These are phyloP conservation scores for Balansia obtecta DNA, from an alignment of 2,329 filamentous ascomycete genomes.

Conservation along the genomic window DNA sequence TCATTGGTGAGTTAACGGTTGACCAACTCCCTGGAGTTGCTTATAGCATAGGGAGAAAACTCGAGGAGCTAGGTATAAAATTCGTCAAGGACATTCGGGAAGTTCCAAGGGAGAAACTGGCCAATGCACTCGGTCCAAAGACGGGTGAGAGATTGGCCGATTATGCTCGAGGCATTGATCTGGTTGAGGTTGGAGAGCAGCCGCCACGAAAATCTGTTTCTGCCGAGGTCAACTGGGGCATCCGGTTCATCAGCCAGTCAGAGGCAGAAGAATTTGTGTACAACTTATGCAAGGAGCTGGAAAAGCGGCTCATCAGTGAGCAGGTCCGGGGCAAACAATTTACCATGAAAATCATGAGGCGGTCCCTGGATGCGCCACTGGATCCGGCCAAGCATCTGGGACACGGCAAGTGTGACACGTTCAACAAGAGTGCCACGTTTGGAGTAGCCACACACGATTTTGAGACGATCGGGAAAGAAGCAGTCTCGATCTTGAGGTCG, in stretches of 20 bases:
- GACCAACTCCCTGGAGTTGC: slow-evolving; percentile 86
- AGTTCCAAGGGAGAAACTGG: slow-evolving; percentile 62
- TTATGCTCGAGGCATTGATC: slow-evolving; percentile 81
- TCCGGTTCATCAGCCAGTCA: slow-evolving; percentile 81
- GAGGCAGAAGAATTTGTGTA: slow-evolving; percentile 88
- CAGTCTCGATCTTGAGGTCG: slow-evolving; percentile 68
- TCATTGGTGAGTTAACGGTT: slow-evolving; percentile 67
- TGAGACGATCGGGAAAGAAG: slow-evolving; percentile 64
- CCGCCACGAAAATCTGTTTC: slow-evolving; percentile 86
- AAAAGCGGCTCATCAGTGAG: slow-evolving; percentile 69
- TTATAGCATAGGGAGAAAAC: slow-evolving; percentile 72
- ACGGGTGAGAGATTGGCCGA: slow-evolving; percentile 86
- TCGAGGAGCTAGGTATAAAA: slow-evolving; percentile 76
- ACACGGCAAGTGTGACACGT: slow-evolving; percentile 88
- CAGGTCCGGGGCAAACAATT: slow-evolving; percentile 77
- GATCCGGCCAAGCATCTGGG: slow-evolving; percentile 90
- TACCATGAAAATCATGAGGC: slow-evolving; percentile 89
- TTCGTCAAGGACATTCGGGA: slow-evolving; percentile 73
- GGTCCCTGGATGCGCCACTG: slow-evolving; percentile 72
- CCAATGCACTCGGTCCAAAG: slow-evolving; percentile 70
- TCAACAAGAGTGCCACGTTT: slow-evolving; percentile 76
- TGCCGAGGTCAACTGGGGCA: slow-evolving; percentile 96
- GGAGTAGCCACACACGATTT: slow-evolving; percentile 73
- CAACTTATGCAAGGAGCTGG: slow-evolving; percentile 74
- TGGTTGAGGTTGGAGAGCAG: slow-evolving; percentile 73